Evolutionary conservation across 768 basidiomycete species (phyloP), one percentile per base, ranked within the genome.

Genomic region (Boletus rubescentipes): DNA sequence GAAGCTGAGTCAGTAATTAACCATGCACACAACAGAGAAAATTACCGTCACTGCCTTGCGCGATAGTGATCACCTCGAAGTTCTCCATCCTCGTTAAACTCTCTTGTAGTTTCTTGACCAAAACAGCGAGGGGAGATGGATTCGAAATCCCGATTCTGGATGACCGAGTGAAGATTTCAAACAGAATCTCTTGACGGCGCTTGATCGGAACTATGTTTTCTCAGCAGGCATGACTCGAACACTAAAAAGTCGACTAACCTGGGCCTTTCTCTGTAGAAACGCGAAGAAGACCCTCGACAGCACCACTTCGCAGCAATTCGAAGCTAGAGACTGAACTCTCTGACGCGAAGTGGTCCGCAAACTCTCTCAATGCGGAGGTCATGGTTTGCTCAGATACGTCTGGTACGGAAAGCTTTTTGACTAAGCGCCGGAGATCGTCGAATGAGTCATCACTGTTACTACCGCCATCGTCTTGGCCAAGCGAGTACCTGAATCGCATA

Each of bases 61-160:
- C 82, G 2, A 95, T 89, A 0, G 93, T 94, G 41, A 90, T 83
- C 9, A 99, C 97, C 37, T 98, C 94, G 58, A 97, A 98, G 14
- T 86, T 86, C 67, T 99, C 97, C 85, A 98, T 89, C 60, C 93
- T 77, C 11, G 97, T 97, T 21, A 99, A 72, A 67, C 89, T 91
- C 72, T 99, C 97, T 69, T 98, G 97, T 32, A 99, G 72, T 60
- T 96, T 94, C 79, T 96, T 98, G 49, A 98, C 93, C 32, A 99
- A 81, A 10, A 87, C 79, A 2, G 85, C 71, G 38, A 97, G 84
- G 0, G 83, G 84, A 9, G 79, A 85, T 68, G 81, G 85, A 21
- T 64, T 73, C 47, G 69, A 67, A 35, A 55, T 73, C 49, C 79
- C 54, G 9, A 67, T 71, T 60, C 78, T 83, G 26, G 74, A 68